Base-by-base conservation (phyloP, 352 stramenopile genomes). In the Peronosclerospora sorghi region DNA sequence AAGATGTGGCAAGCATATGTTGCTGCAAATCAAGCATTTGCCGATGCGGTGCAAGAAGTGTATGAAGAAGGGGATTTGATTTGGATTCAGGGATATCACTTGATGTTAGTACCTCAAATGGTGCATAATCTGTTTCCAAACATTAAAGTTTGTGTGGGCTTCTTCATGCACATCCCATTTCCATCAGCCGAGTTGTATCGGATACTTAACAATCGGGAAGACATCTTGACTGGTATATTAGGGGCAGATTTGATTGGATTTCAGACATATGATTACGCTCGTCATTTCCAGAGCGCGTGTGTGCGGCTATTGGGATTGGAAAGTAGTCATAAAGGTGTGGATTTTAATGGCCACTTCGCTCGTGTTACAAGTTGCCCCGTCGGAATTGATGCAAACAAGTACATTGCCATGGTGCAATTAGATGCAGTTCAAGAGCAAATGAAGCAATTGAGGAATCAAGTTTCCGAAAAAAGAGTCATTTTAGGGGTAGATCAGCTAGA, bases 141-240 rank as follows among this genome's bases (percentile, higher is more conserved):
- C 54, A 82, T 97, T 56, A 77, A 91, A 44, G 69, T 88, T 12
- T 68, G 76, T 32, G 59, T 96, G 21, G 85, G 78, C 0, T 94
- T 73, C 51, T 96, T 95, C 53, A 72, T 95, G 63, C 85, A 96
- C 65, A 89, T 89, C 24, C 85, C 85, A 10, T 96, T 95, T 39
- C 85, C 85, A 27, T 94, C 82, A 8, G 87, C 77, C 8, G 84
- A 94, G 42, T 62, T 95, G 32, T 95, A 90, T 45, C 82, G 86
- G 14, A 94, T 95, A 38, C 52, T 95, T 35, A 90, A 89, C 49
- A 81, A 91, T 35, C 81, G 81, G 12, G 77, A 90, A 26, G 75
- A 94, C 51, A 84, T 94, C 10, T 41, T 96, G 15, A 86, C 81
- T 12, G 85, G 85, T 2, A 87, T 95, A 19, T 57, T 96, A 1